These are phyloP conservation scores for Termitomyces sp. DNA, from an alignment of 1,284 basidiomycete genomes.

Conservation along the genomic window DNA sequence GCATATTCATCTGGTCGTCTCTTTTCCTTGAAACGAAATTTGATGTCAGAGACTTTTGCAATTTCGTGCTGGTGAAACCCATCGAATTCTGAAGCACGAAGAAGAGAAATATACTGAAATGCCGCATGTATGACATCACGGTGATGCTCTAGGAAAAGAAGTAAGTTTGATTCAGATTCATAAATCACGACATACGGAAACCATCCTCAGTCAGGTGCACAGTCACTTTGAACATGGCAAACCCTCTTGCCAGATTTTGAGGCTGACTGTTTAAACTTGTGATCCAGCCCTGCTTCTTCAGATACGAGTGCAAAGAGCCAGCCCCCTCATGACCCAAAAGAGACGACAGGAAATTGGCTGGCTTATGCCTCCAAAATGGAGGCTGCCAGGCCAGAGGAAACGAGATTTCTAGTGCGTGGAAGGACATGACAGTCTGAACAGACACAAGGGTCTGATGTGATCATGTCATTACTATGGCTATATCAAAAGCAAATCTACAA, in stretches of 20 bases:
- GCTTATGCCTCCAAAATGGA: constrained; percentile 79
- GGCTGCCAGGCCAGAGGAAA: constrained; percentile 87
- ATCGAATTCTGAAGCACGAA: constrained; percentile 68
- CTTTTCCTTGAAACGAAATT: constrained; percentile 91
- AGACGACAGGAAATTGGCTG: constrained; percentile 77
- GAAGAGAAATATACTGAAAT: constrained; percentile 87
- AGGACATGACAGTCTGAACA: constrained; percentile 88
- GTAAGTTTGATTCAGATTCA: neutral
- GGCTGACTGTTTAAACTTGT: constrained; percentile 75
- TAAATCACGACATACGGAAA: constrained; percentile 53
- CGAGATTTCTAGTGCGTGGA: constrained; percentile 82
- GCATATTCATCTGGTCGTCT: constrained; percentile 78
- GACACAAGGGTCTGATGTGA: constrained; percentile 69
- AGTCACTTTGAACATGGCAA: constrained; percentile 86
- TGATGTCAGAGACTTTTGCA: constrained; percentile 66
- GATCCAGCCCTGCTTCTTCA: constrained; percentile 92
- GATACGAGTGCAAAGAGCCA: constrained; percentile 87
- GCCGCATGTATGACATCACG: constrained; percentile 67
- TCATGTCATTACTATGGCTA: constrained; percentile 4
- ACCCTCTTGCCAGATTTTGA: constrained; percentile 74
- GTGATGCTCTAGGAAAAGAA: constrained; percentile 61
- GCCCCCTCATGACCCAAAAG: constrained; percentile 96
- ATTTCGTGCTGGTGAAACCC: constrained; percentile 80
- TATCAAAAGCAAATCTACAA: constrained; percentile 18
- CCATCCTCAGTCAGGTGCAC: constrained; percentile 84